Percentiles rank a stretch among this genome's conserved stretches.
Evolutionary conservation across 768 basidiomycete species (phyloP).

Genomic region (Pisolithus orientalis): DNA sequence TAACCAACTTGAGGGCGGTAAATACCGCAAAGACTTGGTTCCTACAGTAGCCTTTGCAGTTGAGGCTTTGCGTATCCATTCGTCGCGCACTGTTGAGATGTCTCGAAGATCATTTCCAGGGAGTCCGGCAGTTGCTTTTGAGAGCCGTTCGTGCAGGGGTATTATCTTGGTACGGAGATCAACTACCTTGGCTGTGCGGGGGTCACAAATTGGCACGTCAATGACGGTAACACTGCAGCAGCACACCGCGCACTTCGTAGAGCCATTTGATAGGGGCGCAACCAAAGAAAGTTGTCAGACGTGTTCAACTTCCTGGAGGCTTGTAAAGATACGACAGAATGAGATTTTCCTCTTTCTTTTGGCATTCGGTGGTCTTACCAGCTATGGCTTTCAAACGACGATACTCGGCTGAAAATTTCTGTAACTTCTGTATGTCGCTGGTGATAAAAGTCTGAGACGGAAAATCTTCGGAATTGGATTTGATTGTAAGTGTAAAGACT

Average conservation of each 20-base stretch:
- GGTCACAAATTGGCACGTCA: not conserved
- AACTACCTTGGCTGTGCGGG: not conserved
- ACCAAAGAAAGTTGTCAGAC: slow-evolving; percentile 15
- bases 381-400: slow-evolving; percentile 48
- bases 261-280: slow-evolving; percentile 7
- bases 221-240: not conserved
- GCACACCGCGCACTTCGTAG: not conserved
- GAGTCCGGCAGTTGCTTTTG: slow-evolving; percentile 54
- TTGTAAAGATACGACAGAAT: slow-evolving; percentile 4
- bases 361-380: slow-evolving; percentile 29
- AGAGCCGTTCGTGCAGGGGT: slow-evolving; percentile 50
- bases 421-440: slow-evolving; percentile 41
- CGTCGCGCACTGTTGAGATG: slow-evolving; percentile 50
- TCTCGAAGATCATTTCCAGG: slow-evolving; percentile 58
- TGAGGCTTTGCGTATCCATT: slow-evolving; percentile 53
- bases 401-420: slow-evolving; percentile 45
- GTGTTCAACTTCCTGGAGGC: slow-evolving; percentile 1
- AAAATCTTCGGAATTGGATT: slow-evolving; percentile 32
- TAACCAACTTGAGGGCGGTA: not conserved
- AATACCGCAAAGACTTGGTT: slow-evolving; percentile 20
- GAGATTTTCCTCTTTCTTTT: not conserved
- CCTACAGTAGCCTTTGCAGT: slow-evolving; percentile 22
- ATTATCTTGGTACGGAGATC: slow-evolving; percentile 49
- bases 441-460: slow-evolving; percentile 41
- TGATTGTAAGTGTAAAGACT: slow-evolving; percentile 55